Percentiles rank a stretch among this genome's conserved stretches.
Evolutionary conservation across 2,329 filamentous ascomycete genomes (phyloP).

Genomic region (Tolypocladium endophyticum): DNA sequence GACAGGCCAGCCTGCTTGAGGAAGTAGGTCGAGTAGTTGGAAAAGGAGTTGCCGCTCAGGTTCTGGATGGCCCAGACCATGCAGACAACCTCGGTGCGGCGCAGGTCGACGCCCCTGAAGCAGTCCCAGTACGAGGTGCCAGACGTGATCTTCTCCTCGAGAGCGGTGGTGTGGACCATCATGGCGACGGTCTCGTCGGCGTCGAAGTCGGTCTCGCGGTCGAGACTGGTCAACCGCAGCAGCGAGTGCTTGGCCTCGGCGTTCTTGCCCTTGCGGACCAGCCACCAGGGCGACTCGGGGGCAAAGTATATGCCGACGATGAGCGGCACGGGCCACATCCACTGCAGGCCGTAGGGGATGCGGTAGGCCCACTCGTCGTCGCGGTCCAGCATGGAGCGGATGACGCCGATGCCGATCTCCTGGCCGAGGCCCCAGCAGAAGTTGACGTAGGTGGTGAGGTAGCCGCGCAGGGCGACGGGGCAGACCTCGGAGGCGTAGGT

Average conservation of each 20-base stretch:
- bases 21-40: constrained; percentile 56
- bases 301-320: constrained; percentile 57
- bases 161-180: constrained; percentile 81
- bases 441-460: constrained; percentile 65
- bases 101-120: constrained; percentile 68
- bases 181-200: constrained; percentile 78
- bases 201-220: constrained; percentile 61
- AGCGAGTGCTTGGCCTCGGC: constrained; percentile 58
- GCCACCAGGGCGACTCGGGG: constrained; percentile 65
- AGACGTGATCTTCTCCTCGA: constrained; percentile 65
- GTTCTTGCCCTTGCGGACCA: constrained; percentile 55
- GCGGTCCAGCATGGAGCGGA: constrained; percentile 55
- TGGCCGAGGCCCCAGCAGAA: constrained; percentile 72
- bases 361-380: constrained; percentile 59
- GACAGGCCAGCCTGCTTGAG: constrained; percentile 48
- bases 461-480: constrained; percentile 60
- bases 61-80: constrained; percentile 56
- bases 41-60: constrained; percentile 52
- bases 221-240: constrained; percentile 51
- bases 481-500: constrained; percentile 65
- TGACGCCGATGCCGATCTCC: constrained; percentile 62
- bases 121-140: constrained; percentile 73
- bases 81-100: constrained; percentile 63
- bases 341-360: constrained; percentile 63
- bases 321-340: constrained; percentile 66